Evolutionary conservation across 1,284 basidiomycete genomes (phyloP), one percentile per base, ranked within the genome.

Genomic region (Apiotrichum akiyoshidainum): DNA sequence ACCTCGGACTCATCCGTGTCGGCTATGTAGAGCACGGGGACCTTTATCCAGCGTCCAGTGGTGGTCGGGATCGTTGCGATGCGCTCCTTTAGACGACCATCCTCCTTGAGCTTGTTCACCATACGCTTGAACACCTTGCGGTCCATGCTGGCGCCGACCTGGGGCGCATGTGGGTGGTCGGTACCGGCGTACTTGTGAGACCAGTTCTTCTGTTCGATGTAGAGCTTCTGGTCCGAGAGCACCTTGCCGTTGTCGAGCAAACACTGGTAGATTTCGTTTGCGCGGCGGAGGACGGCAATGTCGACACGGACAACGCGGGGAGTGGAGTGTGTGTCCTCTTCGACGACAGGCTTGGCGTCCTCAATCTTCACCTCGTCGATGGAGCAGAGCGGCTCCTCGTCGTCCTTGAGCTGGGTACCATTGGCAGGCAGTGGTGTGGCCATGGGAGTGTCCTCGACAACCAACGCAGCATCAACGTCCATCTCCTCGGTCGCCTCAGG

Each of bases 141-240:
- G 50, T 76, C 74, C 73, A 76, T 74, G 21, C 51, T 60, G n/a
- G 65, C 59, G 9, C 53, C 63, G 6, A 55, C 52, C 7, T 58
- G 35, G 17, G 74, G 74, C 1, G 74, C 72, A 51, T 65, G 50
- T 3, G 71, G 70, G 46, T 65, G 64, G 42, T 71, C 67, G 1
- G 71, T 71, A 2, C 74, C 74, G 2, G 70, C 73, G 19, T 65
- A 63, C 21, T 65, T 61, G 46, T 63, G 50, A 1, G 68, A 52
- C 74, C 74, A 76, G 2, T 58, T 57, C 14, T 55, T 57, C 52
- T 72, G 68, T 39, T 65, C 66, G 19, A 59, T 34, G 40, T 58
- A 58, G 13, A 75, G 58, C 44, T 65, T 65, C 17, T 54, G 51
- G 45, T 70, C 64, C 21, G 51, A 60, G n/a, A 66, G 26, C 8